These are phyloP conservation scores for Vaccinium myrtillus DNA, from an alignment of 148 eudicot species.

Conservation along the genomic window DNA sequence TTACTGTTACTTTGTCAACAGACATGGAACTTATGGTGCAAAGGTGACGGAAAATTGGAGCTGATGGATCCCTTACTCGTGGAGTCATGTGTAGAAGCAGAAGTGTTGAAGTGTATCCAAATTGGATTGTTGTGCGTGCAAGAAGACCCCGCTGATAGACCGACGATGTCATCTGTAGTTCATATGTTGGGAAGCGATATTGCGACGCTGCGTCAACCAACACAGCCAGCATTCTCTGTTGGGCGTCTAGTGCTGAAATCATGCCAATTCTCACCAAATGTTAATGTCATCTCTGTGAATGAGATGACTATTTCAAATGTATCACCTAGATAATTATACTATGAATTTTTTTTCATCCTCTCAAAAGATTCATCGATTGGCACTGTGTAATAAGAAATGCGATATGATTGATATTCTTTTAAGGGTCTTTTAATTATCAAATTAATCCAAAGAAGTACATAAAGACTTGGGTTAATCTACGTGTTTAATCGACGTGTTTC, in stretches of 20 bases:
- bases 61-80: slow-evolving; percentile 27
- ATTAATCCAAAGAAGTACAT: too few species aligned
- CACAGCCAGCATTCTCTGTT: slow-evolving; percentile 24
- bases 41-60: slow-evolving; percentile 20
- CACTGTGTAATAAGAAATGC: too few species aligned
- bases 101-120: slow-evolving; percentile 38
- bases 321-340: neutral
- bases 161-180: slow-evolving; percentile 34
- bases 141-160: slow-evolving; percentile 29
- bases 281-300: neutral
- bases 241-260: too few species aligned
- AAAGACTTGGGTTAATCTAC: too few species aligned
- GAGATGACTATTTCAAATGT: neutral
- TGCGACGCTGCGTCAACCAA: slow-evolving; percentile 25
- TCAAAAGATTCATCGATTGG: too few species aligned
- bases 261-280: slow-evolving; percentile 1
- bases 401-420: too few species aligned
- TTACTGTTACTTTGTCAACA: neutral
- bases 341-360: too few species aligned
- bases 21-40: slow-evolving; percentile 43
- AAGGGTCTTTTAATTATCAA: too few species aligned
- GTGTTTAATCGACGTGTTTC: too few species aligned
- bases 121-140: slow-evolving; percentile 49
- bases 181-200: slow-evolving; percentile 26
- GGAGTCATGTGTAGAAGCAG: slow-evolving; percentile 23